Evolutionary conservation across 345 rosid genomes (phyloP), one percentile per base, ranked within the genome.

Genomic region (Diplotaxis tenuifolia): DNA sequence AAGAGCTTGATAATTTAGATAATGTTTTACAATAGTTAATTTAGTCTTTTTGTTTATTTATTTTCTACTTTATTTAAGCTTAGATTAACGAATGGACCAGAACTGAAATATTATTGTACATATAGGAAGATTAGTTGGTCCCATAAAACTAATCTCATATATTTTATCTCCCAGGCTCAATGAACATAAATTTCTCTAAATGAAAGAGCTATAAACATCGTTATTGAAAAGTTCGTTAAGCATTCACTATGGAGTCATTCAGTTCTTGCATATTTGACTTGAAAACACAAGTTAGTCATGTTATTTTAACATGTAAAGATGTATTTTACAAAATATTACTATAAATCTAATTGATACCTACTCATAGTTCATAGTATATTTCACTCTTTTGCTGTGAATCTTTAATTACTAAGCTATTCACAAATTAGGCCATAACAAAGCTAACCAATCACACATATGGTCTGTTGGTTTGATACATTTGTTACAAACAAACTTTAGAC

Each of bases 71-170:
- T 54, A 16, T 38, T 27, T 34, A 18, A 34, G 34, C 10, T 57
- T 67, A 74, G 49, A n/a, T n/a, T n/a, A n/a, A n/a, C n/a, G n/a
- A n/a, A n/a, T 68, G 79, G 70, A 69, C 74, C 52, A 64, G 8
- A 62, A 28, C 62, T 25, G 34, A 68, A 47, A 53, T 31, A 64
- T 54, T 62, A 36, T 16, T 49, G 60, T 42, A 59, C 27, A 38
- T 29, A 23, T 15, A 40, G 38, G 70, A 61, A 68, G 19, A 70
- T 70, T 56, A 70, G 62, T 69, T 55, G 31, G 65, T 63, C 64
- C 62, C 27, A 2, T 16, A 4, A 53, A 47, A 67, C 16, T 36
- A 36, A 32, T 32, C 40, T 15, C 12, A 28, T 22, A 23, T 63
- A 65, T 75, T 70, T 55, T 70, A n/a, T n/a, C n/a, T n/a, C n/a